Conservation (phyloP, 2,329 filamentous ascomycete species). For the Phoma sp. region DNA sequence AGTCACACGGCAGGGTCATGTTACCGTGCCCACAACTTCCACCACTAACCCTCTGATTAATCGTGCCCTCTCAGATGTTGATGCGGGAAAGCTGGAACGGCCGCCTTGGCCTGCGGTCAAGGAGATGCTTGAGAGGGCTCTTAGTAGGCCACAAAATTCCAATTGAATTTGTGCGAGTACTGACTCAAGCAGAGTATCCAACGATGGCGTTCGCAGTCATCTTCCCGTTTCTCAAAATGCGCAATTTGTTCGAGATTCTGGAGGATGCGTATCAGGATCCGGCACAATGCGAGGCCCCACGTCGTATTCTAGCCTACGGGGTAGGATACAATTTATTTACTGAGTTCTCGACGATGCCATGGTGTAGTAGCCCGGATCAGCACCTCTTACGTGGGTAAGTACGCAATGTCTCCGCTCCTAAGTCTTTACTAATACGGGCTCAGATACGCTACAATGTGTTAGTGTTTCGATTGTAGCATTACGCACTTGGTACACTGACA, state of each 20-base stretch:
- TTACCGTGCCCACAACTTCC: constrained; percentile 20
- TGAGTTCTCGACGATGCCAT: constrained; percentile 30
- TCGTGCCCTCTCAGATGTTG: constrained; percentile 32
- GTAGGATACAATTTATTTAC: constrained; percentile 39
- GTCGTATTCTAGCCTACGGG: constrained; percentile 40
- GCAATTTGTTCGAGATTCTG: constrained; percentile 33
- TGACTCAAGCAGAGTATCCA: constrained; percentile 32
- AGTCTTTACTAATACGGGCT: not conserved
- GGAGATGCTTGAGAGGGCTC: constrained; percentile 18
- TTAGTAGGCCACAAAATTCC: not conserved
- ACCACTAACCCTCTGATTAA: constrained; percentile 29
- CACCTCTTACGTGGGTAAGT: constrained; percentile 2
- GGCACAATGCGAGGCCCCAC: constrained; percentile 26
- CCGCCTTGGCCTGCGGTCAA: constrained; percentile 42
- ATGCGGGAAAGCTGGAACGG: constrained; percentile 36
- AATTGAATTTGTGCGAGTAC: not conserved
- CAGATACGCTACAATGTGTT: constrained; percentile 15
- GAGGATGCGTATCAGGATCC: constrained; percentile 36
- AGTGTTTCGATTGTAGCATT: not conserved
- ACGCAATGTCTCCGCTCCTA: too few relatives aligned
- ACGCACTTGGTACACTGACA: not conserved
- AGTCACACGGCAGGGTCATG: constrained; percentile 38
- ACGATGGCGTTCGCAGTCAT: constrained; percentile 43
- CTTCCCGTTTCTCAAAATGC: constrained; percentile 42
- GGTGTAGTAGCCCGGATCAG: constrained; percentile 17